Evolutionary conservation across 1,284 basidiomycete species (phyloP), one percentile per base, ranked within the genome.

Genomic region (Cystobasidiaceae sp.): DNA sequence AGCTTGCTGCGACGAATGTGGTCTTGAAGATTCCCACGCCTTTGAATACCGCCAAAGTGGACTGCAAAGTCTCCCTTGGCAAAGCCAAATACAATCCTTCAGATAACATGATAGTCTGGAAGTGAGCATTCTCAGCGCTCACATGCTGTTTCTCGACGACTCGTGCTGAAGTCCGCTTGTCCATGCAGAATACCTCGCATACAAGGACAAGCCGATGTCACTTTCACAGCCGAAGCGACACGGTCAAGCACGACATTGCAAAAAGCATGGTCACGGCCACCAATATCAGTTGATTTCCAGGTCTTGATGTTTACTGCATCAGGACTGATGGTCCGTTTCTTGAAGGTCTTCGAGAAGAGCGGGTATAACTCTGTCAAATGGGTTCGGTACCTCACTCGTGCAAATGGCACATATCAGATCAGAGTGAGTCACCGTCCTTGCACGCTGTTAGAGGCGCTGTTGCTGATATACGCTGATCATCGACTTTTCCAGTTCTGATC

Each of bases 271-370:
- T 91, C 91, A 9, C 82, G 94, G 52, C 94, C 96, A 9, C 96
- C 96, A 5, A 97, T 98, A 74, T 90, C 96, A 73, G 85, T 98
- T 67, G 93, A 98, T 78, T 98, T 99, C 79, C 86, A 93, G 79
- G 94, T 99, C 64, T 82, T 98, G 73, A 98, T 98, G 94, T 93
- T 97, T 78, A 97, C 94, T 0, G 84, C 93, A 4, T 97, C 93
- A 7, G 96, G 96, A 0, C 78, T 99, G 71, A 86, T 96, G 57
- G 96, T 99, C 17, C 85, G 94, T 50, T 99, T 97, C 82, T 79
- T 99, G 74, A 98, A 97, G 78, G 93, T 99, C 25, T 97, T 96
- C 73, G 96, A 98, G 80, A 96, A 93, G 82, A 86, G 82, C 76
- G 90, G 86, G 72, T 97, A 97, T 75, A 55, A 64, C 17, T 76